A percentile compares a stretch with the other conserved stretches of the same genome.
Evolutionary conservation across 495 filamentous ascomycete genomes (phyloP).

Genomic region (Aspergillus wentii): DNA sequence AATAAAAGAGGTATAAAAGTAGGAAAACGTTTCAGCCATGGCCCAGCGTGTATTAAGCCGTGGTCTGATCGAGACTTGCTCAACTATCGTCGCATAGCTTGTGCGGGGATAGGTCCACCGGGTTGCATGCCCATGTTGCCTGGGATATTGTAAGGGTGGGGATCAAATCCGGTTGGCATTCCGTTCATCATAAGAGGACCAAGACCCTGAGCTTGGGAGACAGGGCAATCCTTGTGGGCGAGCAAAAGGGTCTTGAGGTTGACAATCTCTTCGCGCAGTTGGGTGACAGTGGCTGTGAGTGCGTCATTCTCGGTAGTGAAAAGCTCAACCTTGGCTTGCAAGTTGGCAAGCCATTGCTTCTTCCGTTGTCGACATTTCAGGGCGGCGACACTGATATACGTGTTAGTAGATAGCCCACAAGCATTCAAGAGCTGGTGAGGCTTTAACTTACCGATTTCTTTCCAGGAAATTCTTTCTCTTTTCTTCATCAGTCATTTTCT

Average conservation of each 20-base stretch:
- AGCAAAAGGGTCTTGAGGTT: slow-evolving; percentile 90
- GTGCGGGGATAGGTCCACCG: slow-evolving; percentile 32
- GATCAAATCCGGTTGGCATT: slow-evolving; percentile 33
- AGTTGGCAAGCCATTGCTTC: slow-evolving; percentile 97
- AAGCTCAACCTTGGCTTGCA: slow-evolving; percentile 91
- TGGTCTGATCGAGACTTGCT: neutral
- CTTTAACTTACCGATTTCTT: slow-evolving; percentile 74
- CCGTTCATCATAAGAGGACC: slow-evolving; percentile 63
- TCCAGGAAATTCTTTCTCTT: slow-evolving; percentile 98
- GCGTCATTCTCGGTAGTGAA: slow-evolving; percentile 88
- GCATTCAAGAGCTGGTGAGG: neutral
- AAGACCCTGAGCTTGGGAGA: slow-evolving; percentile 82
- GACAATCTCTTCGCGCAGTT: slow-evolving; percentile 88
- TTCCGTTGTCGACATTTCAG: slow-evolving; percentile 97
- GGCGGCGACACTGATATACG: slow-evolving; percentile 77
- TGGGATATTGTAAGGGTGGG: slow-evolving; percentile 33
- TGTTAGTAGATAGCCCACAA: no score
- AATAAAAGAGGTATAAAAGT: neutral
- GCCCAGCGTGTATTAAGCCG: slow-evolving; percentile 3
- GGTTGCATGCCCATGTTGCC: slow-evolving; percentile 36
- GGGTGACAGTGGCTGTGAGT: slow-evolving; percentile 74
- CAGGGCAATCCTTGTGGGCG: slow-evolving; percentile 94
- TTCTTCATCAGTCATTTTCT: slow-evolving; percentile 99
- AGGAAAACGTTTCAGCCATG: neutral
- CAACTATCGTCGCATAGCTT: slow-evolving; percentile 31